Evolutionary conservation across 73 alveolate genomes (phyloP).

Genomic region (Diophrys appendiculata): DNA sequence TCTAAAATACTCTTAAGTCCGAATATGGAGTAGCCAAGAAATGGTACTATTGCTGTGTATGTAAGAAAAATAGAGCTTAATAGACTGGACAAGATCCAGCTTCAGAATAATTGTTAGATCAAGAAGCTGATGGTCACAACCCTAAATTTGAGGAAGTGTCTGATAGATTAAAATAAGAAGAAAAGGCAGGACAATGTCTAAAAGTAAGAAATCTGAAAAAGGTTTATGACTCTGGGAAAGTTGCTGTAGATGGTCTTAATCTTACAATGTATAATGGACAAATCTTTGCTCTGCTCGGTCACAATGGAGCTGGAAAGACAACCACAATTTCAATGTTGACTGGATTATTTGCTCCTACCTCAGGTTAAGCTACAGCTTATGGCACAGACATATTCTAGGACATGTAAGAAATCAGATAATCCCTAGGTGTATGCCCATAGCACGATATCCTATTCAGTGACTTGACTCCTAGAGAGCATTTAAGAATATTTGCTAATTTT

Average conservation of each 20-base stretch:
- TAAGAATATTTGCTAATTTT: slow-evolving; percentile 70
- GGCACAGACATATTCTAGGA: slow-evolving; percentile 67
- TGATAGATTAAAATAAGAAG: not conserved
- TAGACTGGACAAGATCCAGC: no score
- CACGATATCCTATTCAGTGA: slow-evolving; percentile 76
- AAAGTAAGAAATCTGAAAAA: slow-evolving; percentile 24
- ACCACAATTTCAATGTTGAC: slow-evolving; percentile 87
- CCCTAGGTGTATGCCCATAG: slow-evolving; percentile 88
- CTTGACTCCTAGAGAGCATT: slow-evolving; percentile 75
- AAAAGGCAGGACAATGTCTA: slow-evolving; percentile 29
- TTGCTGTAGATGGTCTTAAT: slow-evolving; percentile 77
- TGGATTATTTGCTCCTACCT: slow-evolving; percentile 81
- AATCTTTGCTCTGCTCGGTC: slow-evolving; percentile 90
- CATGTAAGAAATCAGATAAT: slow-evolving; percentile 48
- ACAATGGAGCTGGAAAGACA: slow-evolving; percentile 96
- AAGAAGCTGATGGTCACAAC: slow-evolving; percentile 5
- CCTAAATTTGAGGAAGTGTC: slow-evolving; percentile 2
- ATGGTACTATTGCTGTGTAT: slow-evolving; percentile 85
- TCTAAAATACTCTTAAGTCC: no score
- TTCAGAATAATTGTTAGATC: no score
- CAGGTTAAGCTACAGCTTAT: slow-evolving; percentile 73
- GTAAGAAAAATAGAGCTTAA: no score
- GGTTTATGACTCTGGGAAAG: slow-evolving; percentile 50
- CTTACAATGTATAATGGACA: slow-evolving; percentile 84
- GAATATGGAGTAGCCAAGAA: slow-evolving; percentile 75